A percentile compares a stretch with the other conserved stretches of the same genome.
These are phyloP conservation scores for Baudoinia panamericana DNA, from an alignment of 495 filamentous ascomycete species.

Conservation along the genomic window DNA sequence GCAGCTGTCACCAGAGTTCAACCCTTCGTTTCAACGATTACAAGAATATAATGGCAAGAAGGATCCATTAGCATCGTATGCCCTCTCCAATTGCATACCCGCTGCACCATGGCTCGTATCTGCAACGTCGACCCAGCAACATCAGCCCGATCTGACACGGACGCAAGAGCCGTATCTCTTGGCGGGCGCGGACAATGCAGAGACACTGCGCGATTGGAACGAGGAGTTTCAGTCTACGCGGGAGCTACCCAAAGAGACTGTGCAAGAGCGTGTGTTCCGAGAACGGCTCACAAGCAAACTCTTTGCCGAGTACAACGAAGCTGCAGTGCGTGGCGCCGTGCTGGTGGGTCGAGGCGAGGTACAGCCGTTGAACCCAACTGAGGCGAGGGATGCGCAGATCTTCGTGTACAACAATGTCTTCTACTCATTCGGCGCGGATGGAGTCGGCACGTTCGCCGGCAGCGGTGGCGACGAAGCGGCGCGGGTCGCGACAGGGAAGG, in stretches of 20 bases:
- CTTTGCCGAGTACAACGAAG: slow-evolving; percentile 94
- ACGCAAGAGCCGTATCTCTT: slow-evolving; percentile 89
- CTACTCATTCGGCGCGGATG: slow-evolving; percentile 96
- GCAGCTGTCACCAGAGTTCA: slow-evolving; percentile 71
- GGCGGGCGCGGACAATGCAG: slow-evolving; percentile 77
- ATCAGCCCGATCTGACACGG: slow-evolving; percentile 71
- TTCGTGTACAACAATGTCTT: slow-evolving; percentile 99
- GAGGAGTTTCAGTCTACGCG: slow-evolving; percentile 96
- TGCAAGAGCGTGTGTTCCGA: slow-evolving; percentile 92
- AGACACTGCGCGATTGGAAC: slow-evolving; percentile 95
- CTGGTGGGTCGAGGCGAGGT: slow-evolving; percentile 88
- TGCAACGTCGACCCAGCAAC: slow-evolving; percentile 48
- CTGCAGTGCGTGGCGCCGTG: slow-evolving; percentile 83
- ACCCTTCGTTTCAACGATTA: slow-evolving; percentile 53
- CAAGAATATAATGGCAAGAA: slow-evolving; percentile 70
- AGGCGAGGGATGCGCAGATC: slow-evolving; percentile 85
- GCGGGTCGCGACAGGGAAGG: slow-evolving; percentile 90
- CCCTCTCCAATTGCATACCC: slow-evolving; percentile 84
- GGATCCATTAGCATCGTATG: slow-evolving; percentile 84
- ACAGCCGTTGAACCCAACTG: slow-evolving; percentile 91
- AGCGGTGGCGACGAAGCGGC: slow-evolving; percentile 97
- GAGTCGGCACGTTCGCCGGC: slow-evolving; percentile 88
- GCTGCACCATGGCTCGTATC: slow-evolving; percentile 81
- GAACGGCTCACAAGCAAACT: slow-evolving; percentile 89
- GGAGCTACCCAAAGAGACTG: slow-evolving; percentile 80